Base-by-base conservation (phyloP, 1,139 yeast genomes). In the Candida sanyaensis region DNA sequence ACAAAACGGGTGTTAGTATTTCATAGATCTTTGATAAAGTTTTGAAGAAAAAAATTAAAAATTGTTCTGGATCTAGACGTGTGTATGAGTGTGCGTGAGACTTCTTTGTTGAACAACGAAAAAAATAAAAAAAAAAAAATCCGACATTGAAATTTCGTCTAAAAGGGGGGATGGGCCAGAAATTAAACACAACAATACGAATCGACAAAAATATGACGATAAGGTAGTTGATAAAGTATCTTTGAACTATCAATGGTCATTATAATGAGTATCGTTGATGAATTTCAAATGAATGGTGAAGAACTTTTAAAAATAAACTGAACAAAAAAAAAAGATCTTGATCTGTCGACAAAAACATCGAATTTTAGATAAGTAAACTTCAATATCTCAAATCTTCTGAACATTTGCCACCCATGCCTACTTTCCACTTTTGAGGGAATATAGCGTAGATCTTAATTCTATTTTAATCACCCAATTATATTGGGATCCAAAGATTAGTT, bases 1-100 rank as follows among this genome's bases (percentile, higher is more conserved):
- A 60, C 60, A 58, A 41, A 33, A 33, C 33, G 30, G 41, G 48
- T 42, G 66, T 62, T 64, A 64, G 67, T 65, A 63, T 13, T 27
- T 21, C 17, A 26, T n/a, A 26, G 7, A 37, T 17, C 4, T 12
- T 17, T 13, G 7, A 9, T 33, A 13, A 6, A 33, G n/a, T n/a
- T n/a, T n/a, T n/a, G n/a, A 33, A 33, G 17, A 17, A 17, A 17
- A 17, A n/a, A n/a, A n/a, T n/a, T n/a, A 17, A 17, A 34, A 17
- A 6, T 23, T 10, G 23, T 23, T 36, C 28, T 36, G 17, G 28
- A 36, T 36, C 23, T 17, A 28, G 28, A 27, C 8, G 38, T n/a
- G 38, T 36, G 38, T 23, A 26, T 33, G n/a, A 30, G 36, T 33
- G 36, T 21, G 28, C 17, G 38, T 36, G 37, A 17, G 27, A n/a